Evolutionary conservation across 352 stramenopile species (phyloP).

Genomic region (Phytopythium boreale): DNA sequence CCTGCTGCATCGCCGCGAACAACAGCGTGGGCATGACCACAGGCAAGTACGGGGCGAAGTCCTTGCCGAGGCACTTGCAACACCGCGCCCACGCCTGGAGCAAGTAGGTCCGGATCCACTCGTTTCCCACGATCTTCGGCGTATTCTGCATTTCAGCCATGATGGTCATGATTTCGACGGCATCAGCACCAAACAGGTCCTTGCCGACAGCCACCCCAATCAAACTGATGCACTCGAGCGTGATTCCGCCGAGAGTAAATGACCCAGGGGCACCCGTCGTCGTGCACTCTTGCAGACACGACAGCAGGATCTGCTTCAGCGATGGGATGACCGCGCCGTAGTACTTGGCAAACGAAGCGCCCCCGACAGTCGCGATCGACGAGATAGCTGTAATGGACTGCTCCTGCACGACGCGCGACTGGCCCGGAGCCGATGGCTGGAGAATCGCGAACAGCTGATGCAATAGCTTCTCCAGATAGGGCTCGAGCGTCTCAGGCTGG

Average conservation of each 20-base stretch:
- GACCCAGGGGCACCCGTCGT: slow-evolving; percentile 36
- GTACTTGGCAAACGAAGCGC: slow-evolving; percentile 64
- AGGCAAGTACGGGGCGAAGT: slow-evolving; percentile 77
- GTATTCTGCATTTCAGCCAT: slow-evolving; percentile 87
- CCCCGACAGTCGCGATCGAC: slow-evolving; percentile 67
- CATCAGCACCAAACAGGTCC: slow-evolving; percentile 65
- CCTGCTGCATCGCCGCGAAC: slow-evolving; percentile 71
- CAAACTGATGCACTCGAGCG: slow-evolving; percentile 80
- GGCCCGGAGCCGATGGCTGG: slow-evolving; percentile 26
- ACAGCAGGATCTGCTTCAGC: slow-evolving; percentile 65
- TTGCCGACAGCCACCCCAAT: slow-evolving; percentile 76
- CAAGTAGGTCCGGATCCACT: slow-evolving; percentile 82
- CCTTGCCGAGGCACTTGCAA: slow-evolving; percentile 68
- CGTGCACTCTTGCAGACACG: slow-evolving; percentile 59
- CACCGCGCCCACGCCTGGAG: slow-evolving; percentile 78
- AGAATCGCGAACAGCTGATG: slow-evolving; percentile 66
- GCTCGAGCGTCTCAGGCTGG: slow-evolving; percentile 49
- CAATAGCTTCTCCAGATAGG: slow-evolving; percentile 75
- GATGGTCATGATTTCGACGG: slow-evolving; percentile 74
- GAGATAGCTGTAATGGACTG: slow-evolving; percentile 81
- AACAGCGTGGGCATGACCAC: slow-evolving; percentile 83
- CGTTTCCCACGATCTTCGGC: slow-evolving; percentile 70
- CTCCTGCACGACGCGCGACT: slow-evolving; percentile 64
- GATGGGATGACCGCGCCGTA: slow-evolving; percentile 72
- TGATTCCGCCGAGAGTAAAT: slow-evolving; percentile 83